Percentiles rank a stretch among this genome's conserved stretches.
Conservation (phyloP, 495 filamentous ascomycete genomes). For the Aspergillus diversus region DNA sequence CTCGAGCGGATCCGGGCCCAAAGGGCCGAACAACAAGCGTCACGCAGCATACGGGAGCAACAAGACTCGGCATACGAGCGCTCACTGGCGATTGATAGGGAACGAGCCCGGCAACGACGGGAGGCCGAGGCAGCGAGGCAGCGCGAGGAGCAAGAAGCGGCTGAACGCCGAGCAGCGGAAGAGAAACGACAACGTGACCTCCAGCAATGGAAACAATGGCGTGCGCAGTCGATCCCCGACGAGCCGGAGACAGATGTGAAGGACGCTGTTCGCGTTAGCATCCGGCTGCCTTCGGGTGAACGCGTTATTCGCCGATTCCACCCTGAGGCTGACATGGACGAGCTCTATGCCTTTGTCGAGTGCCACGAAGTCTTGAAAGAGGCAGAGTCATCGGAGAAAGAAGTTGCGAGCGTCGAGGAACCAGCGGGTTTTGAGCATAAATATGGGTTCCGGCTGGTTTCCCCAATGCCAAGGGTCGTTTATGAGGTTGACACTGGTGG, state of each 20-base stretch:
- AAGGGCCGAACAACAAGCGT: constrained; percentile 75
- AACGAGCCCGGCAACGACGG: constrained; percentile 70
- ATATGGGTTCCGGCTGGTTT: constrained; percentile 80
- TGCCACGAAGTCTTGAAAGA: constrained; percentile 72
- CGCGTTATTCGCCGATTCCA: constrained; percentile 76
- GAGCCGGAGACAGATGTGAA: constrained; percentile 70
- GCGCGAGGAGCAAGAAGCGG: constrained; percentile 63
- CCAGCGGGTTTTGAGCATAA: constrained; percentile 75
- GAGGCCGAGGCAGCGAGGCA: constrained; percentile 74
- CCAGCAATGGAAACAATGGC: constrained; percentile 79
- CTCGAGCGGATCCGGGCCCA: constrained; percentile 69
- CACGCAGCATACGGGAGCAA: constrained; percentile 74
- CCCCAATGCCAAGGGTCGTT: constrained; percentile 78
- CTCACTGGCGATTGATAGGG: constrained; percentile 83
- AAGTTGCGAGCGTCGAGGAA: constrained; percentile 38
- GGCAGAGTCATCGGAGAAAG: constrained; percentile 23
- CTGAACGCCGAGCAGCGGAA: constrained; percentile 64
- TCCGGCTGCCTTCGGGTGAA: constrained; percentile 74
- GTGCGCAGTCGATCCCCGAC: constrained; percentile 63
- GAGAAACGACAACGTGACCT: constrained; percentile 60
- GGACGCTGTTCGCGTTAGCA: constrained; percentile 76
- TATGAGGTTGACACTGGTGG: constrained; percentile 67
- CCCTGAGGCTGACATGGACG: constrained; percentile 69
- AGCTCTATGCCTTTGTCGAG: constrained; percentile 95
- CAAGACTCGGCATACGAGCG: constrained; percentile 93